Conservation (phyloP, 1,139 yeast species). For the Ogataea hybrid region DNA sequence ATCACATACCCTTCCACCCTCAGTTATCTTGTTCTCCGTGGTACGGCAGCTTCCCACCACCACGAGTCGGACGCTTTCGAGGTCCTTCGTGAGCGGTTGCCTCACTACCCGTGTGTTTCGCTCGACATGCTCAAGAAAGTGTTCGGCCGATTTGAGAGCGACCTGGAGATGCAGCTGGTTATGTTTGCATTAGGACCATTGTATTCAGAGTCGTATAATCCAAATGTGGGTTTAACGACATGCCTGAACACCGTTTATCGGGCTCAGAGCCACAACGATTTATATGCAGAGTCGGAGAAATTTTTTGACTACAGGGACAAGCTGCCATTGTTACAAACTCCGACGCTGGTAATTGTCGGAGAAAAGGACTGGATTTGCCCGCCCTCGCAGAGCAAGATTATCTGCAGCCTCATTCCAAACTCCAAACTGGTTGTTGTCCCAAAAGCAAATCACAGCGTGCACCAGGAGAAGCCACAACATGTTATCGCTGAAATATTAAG, state of each 20-base stretch:
- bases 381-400: slow-evolving; percentile 15
- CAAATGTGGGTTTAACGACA: slow-evolving; percentile 16
- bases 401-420: slow-evolving; percentile 13
- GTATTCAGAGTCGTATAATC: slow-evolving; percentile 20
- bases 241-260: slow-evolving; percentile 18
- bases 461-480: slow-evolving; percentile 17
- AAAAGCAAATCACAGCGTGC: slow-evolving; percentile 23
- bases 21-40: slow-evolving; percentile 18
- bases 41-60: slow-evolving; percentile 25
- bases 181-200: slow-evolving; percentile 25
- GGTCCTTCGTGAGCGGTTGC: slow-evolving; percentile 11
- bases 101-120: slow-evolving; percentile 20
- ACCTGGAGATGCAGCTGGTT: slow-evolving; percentile 21
- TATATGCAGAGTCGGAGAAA: slow-evolving; percentile 24
- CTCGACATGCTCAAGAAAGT: slow-evolving; percentile 21
- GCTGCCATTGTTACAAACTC: slow-evolving; percentile 12
- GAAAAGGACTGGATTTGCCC: slow-evolving; percentile 26
- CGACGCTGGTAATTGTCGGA: slow-evolving; percentile 22
- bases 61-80: slow-evolving; percentile 21
- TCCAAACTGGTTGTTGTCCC: slow-evolving; percentile 14
- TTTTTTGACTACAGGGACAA: slow-evolving; percentile 20
- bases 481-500: slow-evolving; percentile 14
- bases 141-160: slow-evolving; percentile 23
- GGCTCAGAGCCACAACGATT: slow-evolving; percentile 21
- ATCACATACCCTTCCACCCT: slow-evolving; percentile 18